Percentiles rank a stretch among this genome's conserved stretches.
These are phyloP conservation scores for Quercus variabilis DNA, from an alignment of 306 rosid genomes.

Conservation along the genomic window DNA sequence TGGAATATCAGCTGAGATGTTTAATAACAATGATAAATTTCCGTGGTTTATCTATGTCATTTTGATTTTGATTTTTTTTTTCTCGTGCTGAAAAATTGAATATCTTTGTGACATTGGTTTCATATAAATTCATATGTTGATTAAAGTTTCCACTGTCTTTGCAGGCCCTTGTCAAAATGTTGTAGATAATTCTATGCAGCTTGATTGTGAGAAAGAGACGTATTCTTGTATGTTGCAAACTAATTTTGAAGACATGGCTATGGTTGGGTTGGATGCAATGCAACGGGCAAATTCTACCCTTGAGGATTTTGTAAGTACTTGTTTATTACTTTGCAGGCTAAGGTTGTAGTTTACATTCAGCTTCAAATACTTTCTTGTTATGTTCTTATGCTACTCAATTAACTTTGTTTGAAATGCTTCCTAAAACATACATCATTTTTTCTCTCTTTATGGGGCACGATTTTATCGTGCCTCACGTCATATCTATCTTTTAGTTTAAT, in stretches of 20 bases:
- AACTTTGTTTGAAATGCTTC: no score
- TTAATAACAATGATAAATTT: not conserved
- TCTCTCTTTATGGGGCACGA: no score
- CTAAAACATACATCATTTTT: no score
- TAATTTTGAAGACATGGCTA: slow-evolving; percentile 35
- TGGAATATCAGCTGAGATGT: not conserved
- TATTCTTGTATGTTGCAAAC: slow-evolving; percentile 18
- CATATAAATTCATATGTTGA: no score
- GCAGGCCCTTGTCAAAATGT: slow-evolving; percentile 42
- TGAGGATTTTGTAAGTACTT: slow-evolving; percentile 83
- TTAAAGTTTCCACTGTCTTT: slow-evolving; percentile 11
- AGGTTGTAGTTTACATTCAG: no score
- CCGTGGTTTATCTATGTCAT: not conserved
- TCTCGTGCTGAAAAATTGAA: not conserved
- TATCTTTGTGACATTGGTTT: no score
- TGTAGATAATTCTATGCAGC: slow-evolving; percentile 30
- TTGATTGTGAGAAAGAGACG: slow-evolving; percentile 23
- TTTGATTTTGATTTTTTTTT: not conserved
- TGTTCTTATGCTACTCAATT: no score
- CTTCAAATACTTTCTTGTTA: no score
- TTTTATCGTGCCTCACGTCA: no score
- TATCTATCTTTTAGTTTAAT: no score
- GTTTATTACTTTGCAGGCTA: no score
- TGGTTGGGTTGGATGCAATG: slow-evolving; percentile 77
- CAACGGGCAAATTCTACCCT: slow-evolving; percentile 86